Conservation (phyloP, 1,139 yeast species). For the Saccharomyces hybrid region DNA sequence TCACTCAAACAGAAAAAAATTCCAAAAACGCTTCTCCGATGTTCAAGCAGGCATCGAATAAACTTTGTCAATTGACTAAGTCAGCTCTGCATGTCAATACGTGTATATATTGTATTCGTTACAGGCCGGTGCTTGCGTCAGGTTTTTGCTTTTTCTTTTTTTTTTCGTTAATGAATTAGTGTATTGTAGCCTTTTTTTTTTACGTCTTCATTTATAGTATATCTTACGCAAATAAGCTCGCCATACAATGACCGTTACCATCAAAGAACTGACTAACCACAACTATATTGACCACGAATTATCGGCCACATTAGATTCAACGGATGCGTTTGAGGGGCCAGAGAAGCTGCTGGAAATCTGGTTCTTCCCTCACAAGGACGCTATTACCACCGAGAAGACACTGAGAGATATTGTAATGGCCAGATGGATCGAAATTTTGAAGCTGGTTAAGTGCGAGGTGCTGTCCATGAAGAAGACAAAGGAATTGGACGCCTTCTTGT, state of each 20-base stretch:
- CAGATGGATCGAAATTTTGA: conserved; percentile 67
- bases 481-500: conserved; percentile 71
- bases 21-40: background rate
- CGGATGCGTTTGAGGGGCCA: conserved; percentile 94
- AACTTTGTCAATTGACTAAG: background rate
- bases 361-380: conserved; percentile 50
- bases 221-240: background rate
- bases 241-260: conserved; percentile 23
- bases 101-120: background rate
- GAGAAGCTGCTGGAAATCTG: conserved; percentile 88
- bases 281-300: conserved; percentile 68
- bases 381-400: conserved; percentile 36
- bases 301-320: conserved; percentile 74
- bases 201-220: background rate
- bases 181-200: background rate
- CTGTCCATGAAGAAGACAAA: conserved; percentile 67
- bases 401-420: conserved; percentile 60
- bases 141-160: background rate
- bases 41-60: background rate
- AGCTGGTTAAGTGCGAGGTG: conserved; percentile 80
- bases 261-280: conserved; percentile 33
- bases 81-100: background rate
- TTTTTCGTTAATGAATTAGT: background rate
- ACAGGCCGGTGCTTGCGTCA: background rate
- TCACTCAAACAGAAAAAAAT: background rate